Evolutionary conservation across 176 grass and related monocot genomes (phyloP).

Genomic region (Aegilops speltoides): DNA sequence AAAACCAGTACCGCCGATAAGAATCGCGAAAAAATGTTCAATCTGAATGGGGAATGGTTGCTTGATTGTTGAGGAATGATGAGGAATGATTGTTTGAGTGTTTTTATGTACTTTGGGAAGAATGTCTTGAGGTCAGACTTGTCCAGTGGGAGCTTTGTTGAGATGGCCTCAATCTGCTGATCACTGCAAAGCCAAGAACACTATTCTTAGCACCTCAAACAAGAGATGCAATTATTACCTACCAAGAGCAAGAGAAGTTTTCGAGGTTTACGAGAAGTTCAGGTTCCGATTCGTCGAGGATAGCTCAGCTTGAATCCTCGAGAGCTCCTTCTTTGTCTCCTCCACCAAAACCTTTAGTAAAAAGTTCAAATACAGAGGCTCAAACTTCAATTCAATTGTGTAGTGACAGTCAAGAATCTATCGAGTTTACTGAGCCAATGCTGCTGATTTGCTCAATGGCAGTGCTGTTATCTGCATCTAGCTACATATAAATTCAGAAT

Average conservation of each 20-base stretch:
- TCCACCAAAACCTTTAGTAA: constrained; percentile 64
- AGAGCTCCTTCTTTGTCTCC: constrained; percentile 87
- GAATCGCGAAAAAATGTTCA: background rate
- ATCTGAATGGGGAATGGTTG: background rate
- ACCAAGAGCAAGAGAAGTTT: background rate
- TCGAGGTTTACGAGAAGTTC: constrained; percentile 63
- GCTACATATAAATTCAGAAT: background rate
- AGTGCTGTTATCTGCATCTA: background rate
- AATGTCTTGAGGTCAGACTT: constrained; percentile 83
- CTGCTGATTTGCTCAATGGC: background rate
- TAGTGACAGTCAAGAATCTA: background rate
- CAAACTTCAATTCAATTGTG: background rate
- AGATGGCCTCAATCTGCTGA: constrained; percentile 77
- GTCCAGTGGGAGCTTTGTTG: constrained; percentile 74
- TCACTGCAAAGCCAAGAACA: constrained; percentile 35
- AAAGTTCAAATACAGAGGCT: background rate
- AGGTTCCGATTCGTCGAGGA: constrained; percentile 62
- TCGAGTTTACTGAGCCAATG: background rate
- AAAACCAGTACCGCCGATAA: background rate
- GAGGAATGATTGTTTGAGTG: no score
- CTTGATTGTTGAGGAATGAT: no score
- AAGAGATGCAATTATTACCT: background rate
- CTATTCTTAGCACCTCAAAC: background rate
- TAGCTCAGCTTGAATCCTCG: constrained; percentile 77
- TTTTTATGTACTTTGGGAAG: constrained; percentile 63